A percentile compares a stretch with the other conserved stretches of the same genome.
phyloP scores from a whole-genome alignment of 1,139 yeast species.

The Candida sanyaensis region DNA sequence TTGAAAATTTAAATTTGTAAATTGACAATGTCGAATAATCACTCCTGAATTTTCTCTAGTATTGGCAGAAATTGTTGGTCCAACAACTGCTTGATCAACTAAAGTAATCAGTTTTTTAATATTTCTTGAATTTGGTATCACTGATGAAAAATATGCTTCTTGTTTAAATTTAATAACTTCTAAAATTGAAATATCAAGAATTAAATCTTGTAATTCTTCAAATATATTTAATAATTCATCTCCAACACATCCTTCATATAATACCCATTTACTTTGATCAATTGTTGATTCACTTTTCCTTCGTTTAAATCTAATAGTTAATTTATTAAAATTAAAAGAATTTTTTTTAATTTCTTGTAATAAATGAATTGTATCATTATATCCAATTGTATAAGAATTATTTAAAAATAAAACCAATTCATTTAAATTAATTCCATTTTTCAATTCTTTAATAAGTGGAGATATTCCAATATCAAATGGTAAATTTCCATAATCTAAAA shows the following conservation, averaged over 20 bases:
- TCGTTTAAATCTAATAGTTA: slow-evolving; percentile 19
- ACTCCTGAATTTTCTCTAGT: slow-evolving; percentile 15
- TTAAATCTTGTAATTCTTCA: slow-evolving; percentile 10
- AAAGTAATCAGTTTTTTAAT: slow-evolving; percentile 11
- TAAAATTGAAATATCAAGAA: slow-evolving; percentile 17
- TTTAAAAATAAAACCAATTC: slow-evolving; percentile 12
- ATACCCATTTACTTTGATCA: slow-evolving; percentile 11
- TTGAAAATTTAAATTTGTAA: slow-evolving; percentile 20
- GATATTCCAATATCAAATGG: slow-evolving; percentile 4
- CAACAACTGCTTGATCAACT: slow-evolving; percentile 21
- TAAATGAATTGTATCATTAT: slow-evolving; percentile 17
- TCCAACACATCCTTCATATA: slow-evolving; percentile 11
- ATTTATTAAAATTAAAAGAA: slow-evolving; percentile 10
- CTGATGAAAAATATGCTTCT: background rate
- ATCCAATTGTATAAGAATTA: slow-evolving; percentile 10
- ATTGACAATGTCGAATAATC: slow-evolving; percentile 15
- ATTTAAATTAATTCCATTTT: background rate
- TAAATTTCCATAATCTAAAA: slow-evolving; percentile 25
- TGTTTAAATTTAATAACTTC: slow-evolving; percentile 12
- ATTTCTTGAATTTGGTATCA: background rate
- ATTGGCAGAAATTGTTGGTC: slow-evolving; percentile 16
- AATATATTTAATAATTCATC: slow-evolving; percentile 11
- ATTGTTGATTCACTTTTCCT: slow-evolving; percentile 12
- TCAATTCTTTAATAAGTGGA: slow-evolving; percentile 4
- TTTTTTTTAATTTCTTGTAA: slow-evolving; percentile 13